Evolutionary conservation across 2,329 filamentous ascomycete genomes (phyloP), one percentile per base, ranked within the genome.

Genomic region (Intubia oerlemansii): DNA sequence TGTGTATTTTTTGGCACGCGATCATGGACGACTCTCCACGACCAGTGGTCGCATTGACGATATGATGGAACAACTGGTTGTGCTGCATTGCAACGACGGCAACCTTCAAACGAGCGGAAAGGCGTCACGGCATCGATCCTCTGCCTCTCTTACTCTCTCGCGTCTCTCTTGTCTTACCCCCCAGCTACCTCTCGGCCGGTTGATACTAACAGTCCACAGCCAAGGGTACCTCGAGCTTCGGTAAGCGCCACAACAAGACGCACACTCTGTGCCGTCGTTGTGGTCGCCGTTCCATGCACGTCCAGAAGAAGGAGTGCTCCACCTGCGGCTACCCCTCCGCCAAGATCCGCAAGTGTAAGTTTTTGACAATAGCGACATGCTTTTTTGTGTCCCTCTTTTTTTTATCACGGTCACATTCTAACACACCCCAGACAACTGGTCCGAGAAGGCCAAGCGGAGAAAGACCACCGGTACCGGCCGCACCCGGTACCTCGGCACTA

Each of bases 361-460:
- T 40, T 15, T 18, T 14, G 13, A n/a, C n/a, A n/a, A n/a, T 19
- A 7, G 12, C 11, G 4, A 5, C 12, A n/a, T 4, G 5, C 12
- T 7, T 4, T 9, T 17, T 17, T 18, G 13, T 27, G 10, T 20
- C 21, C 9, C 18, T 23, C 11, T 20, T 24, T 8, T 16, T 14
- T 10, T 7, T 18, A 12, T n/a, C n/a, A 6, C 18, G 16, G 6
- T 17, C 10, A 28, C 14, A 3, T 14, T 23, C 15, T 18, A 29
- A 34, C 24, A 28, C 10, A 14, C n/a, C 7, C 54, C 53, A 95
- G 85, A 75, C 76, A 93, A 98, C 79, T 98, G 88, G 88, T 72
- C 79, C 59, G 85, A 95, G 73, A 98, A 98, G 79, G 85, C 84
- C 50, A 95, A 95, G 81, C 71, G 88, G 60, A 90, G 88, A 77